Conservation (phyloP, 257 asterid species). For the Petunia axillaris region DNA sequence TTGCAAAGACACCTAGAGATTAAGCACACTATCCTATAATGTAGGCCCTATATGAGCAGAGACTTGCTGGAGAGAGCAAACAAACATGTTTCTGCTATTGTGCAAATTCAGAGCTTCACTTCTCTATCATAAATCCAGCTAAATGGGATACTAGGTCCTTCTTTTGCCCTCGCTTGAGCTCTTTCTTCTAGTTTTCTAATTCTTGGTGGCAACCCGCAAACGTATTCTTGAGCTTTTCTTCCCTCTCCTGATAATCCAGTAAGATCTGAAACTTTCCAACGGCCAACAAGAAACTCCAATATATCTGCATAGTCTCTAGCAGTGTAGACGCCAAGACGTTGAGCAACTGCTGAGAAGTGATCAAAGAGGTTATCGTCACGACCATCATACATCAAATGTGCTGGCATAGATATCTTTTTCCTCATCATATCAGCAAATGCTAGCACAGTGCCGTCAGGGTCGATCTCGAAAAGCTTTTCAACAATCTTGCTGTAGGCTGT, state of each 20-base stretch:
- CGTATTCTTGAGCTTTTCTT: conserved; percentile 71
- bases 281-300: conserved; percentile 63
- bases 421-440: conserved; percentile 85
- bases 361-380: conserved; percentile 67
- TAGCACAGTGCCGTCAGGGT: conserved; percentile 71
- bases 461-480: conserved; percentile 77
- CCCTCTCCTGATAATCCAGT: conserved; percentile 64
- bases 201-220: conserved; percentile 70
- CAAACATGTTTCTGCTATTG: conserved; percentile 8
- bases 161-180: conserved; percentile 61
- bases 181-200: conserved; percentile 72
- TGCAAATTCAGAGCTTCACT: conserved; percentile 56
- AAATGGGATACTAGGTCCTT: conserved; percentile 53
- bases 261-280: conserved; percentile 68
- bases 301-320: conserved; percentile 80
- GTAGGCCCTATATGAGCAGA: neutral
- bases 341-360: conserved; percentile 75
- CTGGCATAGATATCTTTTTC: conserved; percentile 84
- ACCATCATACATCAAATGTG: conserved; percentile 86
- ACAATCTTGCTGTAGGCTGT: conserved; percentile 81
- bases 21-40: conserved; percentile 28
- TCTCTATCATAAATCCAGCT: conserved; percentile 73
- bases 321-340: conserved; percentile 69
- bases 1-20: conserved; percentile 18
- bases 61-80: conserved; percentile 21